Conservation (phyloP, 2,329 filamentous ascomycete genomes). For the Epichloe hybrida region DNA sequence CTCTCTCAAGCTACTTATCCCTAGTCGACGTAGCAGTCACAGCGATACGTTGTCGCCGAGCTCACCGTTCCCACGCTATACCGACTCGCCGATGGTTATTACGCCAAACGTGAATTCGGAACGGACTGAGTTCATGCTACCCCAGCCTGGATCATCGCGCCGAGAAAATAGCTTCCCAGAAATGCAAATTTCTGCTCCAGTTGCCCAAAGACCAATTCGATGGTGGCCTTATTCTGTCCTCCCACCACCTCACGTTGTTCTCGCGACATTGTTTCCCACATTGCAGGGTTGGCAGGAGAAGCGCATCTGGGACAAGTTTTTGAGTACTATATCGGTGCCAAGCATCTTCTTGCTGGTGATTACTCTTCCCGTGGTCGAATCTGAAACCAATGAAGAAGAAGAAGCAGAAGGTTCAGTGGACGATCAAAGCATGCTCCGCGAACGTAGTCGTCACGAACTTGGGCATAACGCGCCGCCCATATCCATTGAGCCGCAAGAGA, state of each 20-base stretch:
- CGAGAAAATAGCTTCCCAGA: conserved; percentile 34
- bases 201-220: conserved; percentile 32
- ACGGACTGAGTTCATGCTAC: conserved; percentile 42
- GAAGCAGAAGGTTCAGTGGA: conserved; percentile 17
- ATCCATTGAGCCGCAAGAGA: conserved; percentile 19
- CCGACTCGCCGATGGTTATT: conserved; percentile 40
- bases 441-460: conserved; percentile 13
- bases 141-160: conserved; percentile 23
- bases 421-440: conserved; percentile 16
- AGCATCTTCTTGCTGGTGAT: conserved; percentile 82
- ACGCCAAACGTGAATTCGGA: conserved; percentile 27
- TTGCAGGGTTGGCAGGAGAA: conserved; percentile 72
- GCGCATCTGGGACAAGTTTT: conserved; percentile 66
- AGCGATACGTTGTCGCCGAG: conserved; percentile 35
- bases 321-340: conserved; percentile 74
- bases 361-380: conserved; percentile 83
- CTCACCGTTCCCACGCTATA: conserved; percentile 56
- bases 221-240: conserved; percentile 77
- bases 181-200: conserved; percentile 25
- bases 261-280: conserved; percentile 74
- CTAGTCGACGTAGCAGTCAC: conserved; percentile 27
- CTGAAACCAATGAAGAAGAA: conserved; percentile 42
- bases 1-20: conserved; percentile 31
- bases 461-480: conserved; percentile 22
- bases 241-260: conserved; percentile 57